A percentile compares a stretch with the other conserved stretches of the same genome.
phyloP scores from a whole-genome alignment of 2,329 filamentous ascomycete species.

The Pseudocercospora pini-densiflorae region DNA sequence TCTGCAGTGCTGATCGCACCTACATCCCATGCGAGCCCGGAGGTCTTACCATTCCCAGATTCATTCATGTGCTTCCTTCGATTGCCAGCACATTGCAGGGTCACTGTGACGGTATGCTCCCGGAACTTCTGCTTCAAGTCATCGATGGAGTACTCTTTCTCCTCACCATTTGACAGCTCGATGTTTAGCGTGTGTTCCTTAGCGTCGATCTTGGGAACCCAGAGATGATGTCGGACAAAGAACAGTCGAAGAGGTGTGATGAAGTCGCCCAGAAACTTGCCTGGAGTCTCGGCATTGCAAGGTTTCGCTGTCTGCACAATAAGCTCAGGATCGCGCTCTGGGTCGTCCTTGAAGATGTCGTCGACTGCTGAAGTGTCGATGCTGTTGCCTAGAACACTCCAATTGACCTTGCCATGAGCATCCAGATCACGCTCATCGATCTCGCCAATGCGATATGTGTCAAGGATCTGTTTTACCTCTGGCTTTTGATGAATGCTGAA shows the following conservation, averaged over 20 bases:
- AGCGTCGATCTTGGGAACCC: conserved; percentile 59
- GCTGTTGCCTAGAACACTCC: conserved; percentile 18
- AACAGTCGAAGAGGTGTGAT: conserved; percentile 61
- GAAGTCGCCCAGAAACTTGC: conserved; percentile 55
- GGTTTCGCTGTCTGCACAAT: conserved; percentile 60
- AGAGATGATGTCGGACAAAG: conserved; percentile 67
- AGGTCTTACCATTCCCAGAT: conserved; percentile 50
- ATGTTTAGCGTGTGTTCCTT: conserved; percentile 56
- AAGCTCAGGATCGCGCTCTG: conserved; percentile 56
- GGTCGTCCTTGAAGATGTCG: conserved; percentile 64
- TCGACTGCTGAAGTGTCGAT: conserved; percentile 54
- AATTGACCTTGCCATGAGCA: conserved; percentile 52
- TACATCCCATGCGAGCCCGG: conserved; percentile 63
- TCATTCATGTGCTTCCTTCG: conserved; percentile 60
- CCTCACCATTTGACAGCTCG: conserved; percentile 61
- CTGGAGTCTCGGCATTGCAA: conserved; percentile 66
- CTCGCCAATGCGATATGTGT: conserved; percentile 67
- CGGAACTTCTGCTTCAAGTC: conserved; percentile 61
- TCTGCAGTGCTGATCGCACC: conserved; percentile 65
- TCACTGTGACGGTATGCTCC: conserved; percentile 58
- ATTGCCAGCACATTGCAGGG: conserved; percentile 66
- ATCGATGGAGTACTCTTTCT: conserved; percentile 57
- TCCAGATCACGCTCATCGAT: conserved; percentile 63
- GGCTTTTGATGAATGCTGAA: conserved; percentile 70
- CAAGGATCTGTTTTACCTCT: conserved; percentile 65